phyloP scores from a whole-genome alignment of 2,329 filamentous ascomycete species.

The Pseudocercospora cruenta region DNA sequence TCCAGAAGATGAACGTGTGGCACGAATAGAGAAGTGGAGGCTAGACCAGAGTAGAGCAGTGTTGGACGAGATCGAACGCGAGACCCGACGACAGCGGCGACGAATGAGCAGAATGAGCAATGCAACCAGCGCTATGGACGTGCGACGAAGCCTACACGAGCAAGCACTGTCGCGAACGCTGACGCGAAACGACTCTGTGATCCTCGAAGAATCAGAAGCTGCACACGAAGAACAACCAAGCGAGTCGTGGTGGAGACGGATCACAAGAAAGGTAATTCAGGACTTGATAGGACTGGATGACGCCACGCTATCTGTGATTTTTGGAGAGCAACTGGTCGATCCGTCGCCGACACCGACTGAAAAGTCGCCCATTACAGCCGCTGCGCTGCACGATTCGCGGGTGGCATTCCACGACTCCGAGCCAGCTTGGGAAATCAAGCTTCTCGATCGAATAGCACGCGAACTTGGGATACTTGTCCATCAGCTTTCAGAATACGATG shows the following conservation, averaged over 20 bases:
- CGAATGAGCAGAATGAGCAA: slow-evolving; percentile 63
- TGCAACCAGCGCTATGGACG: slow-evolving; percentile 17
- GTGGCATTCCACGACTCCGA: slow-evolving; percentile 42
- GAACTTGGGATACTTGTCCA: slow-evolving; percentile 85
- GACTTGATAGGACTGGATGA: slow-evolving; percentile 93
- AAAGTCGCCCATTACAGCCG: slow-evolving; percentile 37
- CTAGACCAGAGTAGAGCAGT: slow-evolving; percentile 86
- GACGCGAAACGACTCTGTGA: slow-evolving; percentile 33
- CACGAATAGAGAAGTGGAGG: slow-evolving; percentile 88
- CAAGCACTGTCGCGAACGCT: slow-evolving; percentile 22
- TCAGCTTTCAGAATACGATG: slow-evolving; percentile 82
- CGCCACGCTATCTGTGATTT: slow-evolving; percentile 77
- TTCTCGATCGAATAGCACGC: slow-evolving; percentile 81
- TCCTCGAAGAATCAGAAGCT: slow-evolving; percentile 24
- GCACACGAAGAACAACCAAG: slow-evolving; percentile 40
- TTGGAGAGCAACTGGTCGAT: slow-evolving; percentile 74
- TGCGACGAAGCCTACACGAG: slow-evolving; percentile 23
- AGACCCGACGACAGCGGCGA: slow-evolving; percentile 68
- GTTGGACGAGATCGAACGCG: slow-evolving; percentile 84
- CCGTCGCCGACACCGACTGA: slow-evolving; percentile 39
- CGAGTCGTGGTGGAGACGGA: slow-evolving; percentile 75
- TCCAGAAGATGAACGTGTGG: slow-evolving; percentile 71
- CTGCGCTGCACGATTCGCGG: slow-evolving; percentile 36
- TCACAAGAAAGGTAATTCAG: slow-evolving; percentile 83
- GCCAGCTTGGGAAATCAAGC: slow-evolving; percentile 70